phyloP scores from a whole-genome alignment of 164 flowering plant genomes.

The Liriodendron chinense region DNA sequence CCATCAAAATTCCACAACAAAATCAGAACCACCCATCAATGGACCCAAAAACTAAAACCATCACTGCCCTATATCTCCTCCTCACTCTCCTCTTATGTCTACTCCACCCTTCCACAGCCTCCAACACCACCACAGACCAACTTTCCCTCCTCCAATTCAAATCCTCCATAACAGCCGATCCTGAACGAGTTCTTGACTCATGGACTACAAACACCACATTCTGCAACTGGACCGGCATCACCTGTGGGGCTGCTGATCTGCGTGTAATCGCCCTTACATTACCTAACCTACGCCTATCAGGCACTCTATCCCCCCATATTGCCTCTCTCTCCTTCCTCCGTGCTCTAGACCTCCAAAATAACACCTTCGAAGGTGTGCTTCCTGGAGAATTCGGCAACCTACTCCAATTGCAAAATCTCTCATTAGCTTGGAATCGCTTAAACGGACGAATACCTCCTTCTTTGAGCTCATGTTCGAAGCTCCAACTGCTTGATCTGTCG shows the following conservation, averaged over 20 bases:
- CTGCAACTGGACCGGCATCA: constrained; percentile 53
- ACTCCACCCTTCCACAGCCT: not conserved
- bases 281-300: constrained; percentile 17
- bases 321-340: constrained; percentile 44
- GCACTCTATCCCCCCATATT: constrained; percentile 35
- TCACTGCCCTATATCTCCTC: not conserved
- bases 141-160: constrained; percentile 10
- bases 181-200: constrained; percentile 8
- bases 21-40: not conserved
- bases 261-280: constrained; percentile 35
- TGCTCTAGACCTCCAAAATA: constrained; percentile 34
- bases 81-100: not conserved
- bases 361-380: constrained; percentile 33
- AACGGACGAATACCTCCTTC: constrained; percentile 31
- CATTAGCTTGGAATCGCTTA: constrained; percentile 32
- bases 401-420: constrained; percentile 23
- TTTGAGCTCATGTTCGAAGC: constrained; percentile 21
- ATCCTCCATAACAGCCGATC: constrained; percentile 4
- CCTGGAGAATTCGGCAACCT: constrained; percentile 31
- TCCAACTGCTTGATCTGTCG: constrained; percentile 26
- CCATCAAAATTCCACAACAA: not conserved
- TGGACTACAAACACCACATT: constrained; percentile 25
- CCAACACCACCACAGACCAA: constrained; percentile 4
- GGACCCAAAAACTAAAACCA: not conserved
- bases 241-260: constrained; percentile 18